Percentiles rank a stretch among this genome's conserved stretches.
Conservation (phyloP, 441 rosid genomes). For the Capsella rubella region DNA sequence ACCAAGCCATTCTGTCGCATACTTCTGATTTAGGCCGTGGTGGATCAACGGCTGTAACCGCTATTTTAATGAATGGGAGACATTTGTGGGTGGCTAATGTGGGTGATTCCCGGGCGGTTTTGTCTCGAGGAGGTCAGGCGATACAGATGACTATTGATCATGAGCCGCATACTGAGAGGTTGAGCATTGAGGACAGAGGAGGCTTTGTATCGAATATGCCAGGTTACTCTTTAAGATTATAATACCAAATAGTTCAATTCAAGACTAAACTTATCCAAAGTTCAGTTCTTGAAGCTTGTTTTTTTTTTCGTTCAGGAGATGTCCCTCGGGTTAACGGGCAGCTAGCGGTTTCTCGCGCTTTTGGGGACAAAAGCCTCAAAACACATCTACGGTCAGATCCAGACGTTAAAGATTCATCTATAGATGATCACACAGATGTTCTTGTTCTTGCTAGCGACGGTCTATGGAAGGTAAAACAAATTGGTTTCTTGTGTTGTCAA, state of each 20-base stretch:
- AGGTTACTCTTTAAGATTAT: constrained; percentile 53
- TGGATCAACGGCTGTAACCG: constrained; percentile 95
- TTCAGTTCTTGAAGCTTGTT: constrained; percentile 11
- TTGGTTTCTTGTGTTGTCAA: background rate
- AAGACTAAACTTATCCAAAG: background rate
- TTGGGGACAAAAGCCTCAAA: constrained; percentile 93
- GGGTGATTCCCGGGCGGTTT: constrained; percentile 90
- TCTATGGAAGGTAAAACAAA: constrained; percentile 81
- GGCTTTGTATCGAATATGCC: constrained; percentile 98
- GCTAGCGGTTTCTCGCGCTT: constrained; percentile 96
- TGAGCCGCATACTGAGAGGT: constrained; percentile 86
- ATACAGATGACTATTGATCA: constrained; percentile 76
- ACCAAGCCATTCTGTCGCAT: constrained; percentile 77
- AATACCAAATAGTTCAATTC: background rate
- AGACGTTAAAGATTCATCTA: constrained; percentile 53
- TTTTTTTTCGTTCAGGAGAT: constrained; percentile 64
- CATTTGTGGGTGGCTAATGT: constrained; percentile 85
- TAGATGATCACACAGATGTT: constrained; percentile 59
- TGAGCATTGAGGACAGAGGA: constrained; percentile 81
- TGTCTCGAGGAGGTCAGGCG: constrained; percentile 72
- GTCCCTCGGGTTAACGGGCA: constrained; percentile 96
- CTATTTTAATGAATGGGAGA: constrained; percentile 68
- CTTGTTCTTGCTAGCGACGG: constrained; percentile 93
- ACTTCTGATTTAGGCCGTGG: constrained; percentile 82
- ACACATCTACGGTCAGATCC: constrained; percentile 93